These are phyloP conservation scores for Penicillium vulpinum DNA, from an alignment of 2,329 filamentous ascomycete species.

Conservation along the genomic window DNA sequence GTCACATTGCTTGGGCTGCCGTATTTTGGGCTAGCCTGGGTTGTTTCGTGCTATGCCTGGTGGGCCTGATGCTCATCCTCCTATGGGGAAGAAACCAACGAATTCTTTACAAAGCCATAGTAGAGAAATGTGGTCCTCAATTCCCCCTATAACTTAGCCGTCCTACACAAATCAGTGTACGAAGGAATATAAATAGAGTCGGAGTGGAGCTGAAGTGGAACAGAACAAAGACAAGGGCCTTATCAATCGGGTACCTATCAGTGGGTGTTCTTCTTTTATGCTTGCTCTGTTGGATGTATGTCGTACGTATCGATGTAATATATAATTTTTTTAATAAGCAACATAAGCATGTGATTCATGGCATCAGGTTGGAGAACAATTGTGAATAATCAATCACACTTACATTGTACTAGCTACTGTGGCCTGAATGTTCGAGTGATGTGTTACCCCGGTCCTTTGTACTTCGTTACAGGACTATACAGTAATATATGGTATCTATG, in stretches of 20 bases:
- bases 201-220: constrained; percentile 3
- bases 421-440: neutral
- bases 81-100: neutral
- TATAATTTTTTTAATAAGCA: too few species aligned
- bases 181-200: neutral
- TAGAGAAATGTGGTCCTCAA: too few species aligned
- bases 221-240: neutral
- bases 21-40: neutral
- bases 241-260: constrained; percentile 9
- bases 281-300: neutral
- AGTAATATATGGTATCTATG: constrained; percentile 1
- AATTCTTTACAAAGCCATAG: too few species aligned
- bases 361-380: neutral
- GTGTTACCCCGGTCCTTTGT: neutral
- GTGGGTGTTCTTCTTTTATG: neutral
- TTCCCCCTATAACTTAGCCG: too few species aligned
- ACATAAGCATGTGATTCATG: neutral
- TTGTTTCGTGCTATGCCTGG: neutral
- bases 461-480: constrained; percentile 3
- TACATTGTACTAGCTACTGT: neutral
- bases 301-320: neutral
- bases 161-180: neutral
- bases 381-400: neutral
- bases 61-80: neutral
- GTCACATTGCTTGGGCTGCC: neutral